Percentiles rank a stretch among this genome's conserved stretches.
These are phyloP conservation scores for Carallia brachiata DNA, from an alignment of 345 rosid species.

Conservation along the genomic window DNA sequence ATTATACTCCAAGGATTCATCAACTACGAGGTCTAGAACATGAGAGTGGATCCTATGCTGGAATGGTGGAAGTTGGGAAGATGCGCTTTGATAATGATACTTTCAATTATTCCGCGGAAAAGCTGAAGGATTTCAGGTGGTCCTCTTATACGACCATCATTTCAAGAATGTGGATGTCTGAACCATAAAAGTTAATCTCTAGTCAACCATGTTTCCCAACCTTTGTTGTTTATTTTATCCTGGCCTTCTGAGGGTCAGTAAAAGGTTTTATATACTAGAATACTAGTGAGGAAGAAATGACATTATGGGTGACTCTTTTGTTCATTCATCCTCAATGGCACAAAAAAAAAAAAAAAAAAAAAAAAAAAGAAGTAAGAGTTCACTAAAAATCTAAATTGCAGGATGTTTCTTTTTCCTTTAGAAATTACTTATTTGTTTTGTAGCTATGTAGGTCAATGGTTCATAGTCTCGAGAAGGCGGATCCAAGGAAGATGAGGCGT, in stretches of 20 bases:
- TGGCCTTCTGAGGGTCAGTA: neutral
- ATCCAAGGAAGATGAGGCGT: slow-evolving; percentile 72
- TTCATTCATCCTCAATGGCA: neutral
- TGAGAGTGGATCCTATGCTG: slow-evolving; percentile 39
- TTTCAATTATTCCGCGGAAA: slow-evolving; percentile 52
- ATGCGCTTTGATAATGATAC: slow-evolving; percentile 56
- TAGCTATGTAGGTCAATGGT: slow-evolving; percentile 57
- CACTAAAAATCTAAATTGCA: neutral
- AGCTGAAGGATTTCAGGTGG: slow-evolving; percentile 77
- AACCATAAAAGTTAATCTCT: neutral
- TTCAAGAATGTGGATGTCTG: neutral
- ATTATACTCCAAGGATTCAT: slow-evolving; percentile 33
- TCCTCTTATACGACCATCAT: slow-evolving; percentile 4
- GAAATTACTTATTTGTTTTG: slow-evolving; percentile 15
- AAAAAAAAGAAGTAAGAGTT: neutral
- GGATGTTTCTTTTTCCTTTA: neutral
- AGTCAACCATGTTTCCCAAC: neutral
- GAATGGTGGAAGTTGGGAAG: slow-evolving; percentile 53
- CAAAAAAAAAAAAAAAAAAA: neutral
- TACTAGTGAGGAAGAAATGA: neutral
- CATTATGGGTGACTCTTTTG: neutral
- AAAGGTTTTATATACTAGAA: neutral
- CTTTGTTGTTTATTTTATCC: neutral
- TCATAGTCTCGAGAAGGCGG: slow-evolving; percentile 69
- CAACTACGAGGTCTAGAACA: slow-evolving; percentile 42